Base-by-base conservation (phyloP, 116 monocot genomes). In the Thalassia testudinum region DNA sequence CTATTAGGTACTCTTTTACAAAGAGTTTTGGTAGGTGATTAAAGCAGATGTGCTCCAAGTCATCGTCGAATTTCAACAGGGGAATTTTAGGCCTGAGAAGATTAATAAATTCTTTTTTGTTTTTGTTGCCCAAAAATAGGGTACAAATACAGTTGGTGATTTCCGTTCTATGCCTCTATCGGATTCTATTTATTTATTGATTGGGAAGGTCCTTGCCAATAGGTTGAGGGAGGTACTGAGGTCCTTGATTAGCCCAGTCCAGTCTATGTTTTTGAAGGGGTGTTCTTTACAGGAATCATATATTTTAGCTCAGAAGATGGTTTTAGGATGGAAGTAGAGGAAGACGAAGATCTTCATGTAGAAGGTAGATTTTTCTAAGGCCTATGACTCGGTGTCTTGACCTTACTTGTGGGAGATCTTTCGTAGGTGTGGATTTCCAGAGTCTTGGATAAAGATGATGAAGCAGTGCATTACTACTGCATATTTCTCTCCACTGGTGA, bases 361-460 rank as follows among this genome's bases (percentile, higher is more conserved):
- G 54, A 54, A 54, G 27, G 27, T 29, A 4, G 54, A 54, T 26
- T 54, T 28, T 54, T n/a, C n/a, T 1, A 28, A 54, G 16, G 25
- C 54, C 5, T 54, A 54, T 29, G 54, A 54, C 25, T 13, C 27
- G 7, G 5, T 54, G 0, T 23, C 24, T 12, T 54, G 27, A 30
- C 6, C 7, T 8, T 54, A 26, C 25, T 7, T 54, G n/a, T 54
- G 24, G 54, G 28, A 34, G 6, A 34, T 34, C 30, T 5, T 54
- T 1, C 4, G 16, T 1, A 20, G 14, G 16, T 1, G 27, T 17
- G 15, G 54, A n/a, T 54, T 54, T 20, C 25, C 25, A 2, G 54
- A 54, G 14, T 0, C 0, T 6, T 54, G 54, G 54, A 14, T 54
- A n/a, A 3, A 12, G 19, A 26, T 23, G 25, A 19, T 54, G 26